Percentiles rank a stretch among this genome's conserved stretches.
phyloP scores from a whole-genome alignment of 371 early-diverging fungal genomes.

The Mucor racemosus region DNA sequence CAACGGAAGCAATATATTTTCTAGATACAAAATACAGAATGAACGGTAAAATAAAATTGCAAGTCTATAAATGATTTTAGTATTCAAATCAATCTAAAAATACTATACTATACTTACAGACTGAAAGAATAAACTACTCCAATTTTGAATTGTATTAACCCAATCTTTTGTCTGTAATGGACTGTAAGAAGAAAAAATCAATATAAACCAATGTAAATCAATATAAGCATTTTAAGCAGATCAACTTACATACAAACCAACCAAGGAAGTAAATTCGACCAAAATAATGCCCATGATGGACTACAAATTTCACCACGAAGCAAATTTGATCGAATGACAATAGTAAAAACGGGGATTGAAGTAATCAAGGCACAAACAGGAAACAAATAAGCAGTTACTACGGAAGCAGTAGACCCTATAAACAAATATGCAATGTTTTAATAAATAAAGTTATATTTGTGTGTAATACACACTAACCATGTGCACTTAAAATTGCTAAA shows the following conservation, averaged over 20 bases:
- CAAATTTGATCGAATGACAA: constrained; percentile 75
- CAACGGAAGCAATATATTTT: constrained; percentile 42
- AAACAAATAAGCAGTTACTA: constrained; percentile 70
- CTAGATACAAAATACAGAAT: constrained; percentile 72
- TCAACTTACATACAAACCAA: constrained; percentile 59
- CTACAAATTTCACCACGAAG: constrained; percentile 57
- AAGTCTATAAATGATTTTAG: constrained; percentile 54
- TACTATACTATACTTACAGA: constrained; percentile 44
- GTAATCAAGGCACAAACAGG: constrained; percentile 75
- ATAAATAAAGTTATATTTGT: not conserved
- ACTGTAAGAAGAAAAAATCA: constrained; percentile 25
- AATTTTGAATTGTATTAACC: constrained; percentile 43
- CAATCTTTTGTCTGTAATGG: constrained; percentile 49
- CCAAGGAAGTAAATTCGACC: constrained; percentile 75
- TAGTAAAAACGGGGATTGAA: constrained; percentile 77
- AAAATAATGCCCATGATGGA: constrained; percentile 57
- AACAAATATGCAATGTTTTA: not conserved
- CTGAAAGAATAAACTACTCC: constrained; percentile 54
- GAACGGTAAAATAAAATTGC: constrained; percentile 80
- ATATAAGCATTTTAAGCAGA: not conserved
- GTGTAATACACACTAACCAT: constrained; percentile 27
- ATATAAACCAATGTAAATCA: not conserved
- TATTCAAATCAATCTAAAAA: not conserved
- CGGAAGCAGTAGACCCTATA: constrained; percentile 51
- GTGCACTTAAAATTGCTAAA: constrained; percentile 42